A percentile compares a stretch with the other conserved stretches of the same genome.
phyloP scores from a whole-genome alignment of 768 basidiomycete species.

The Suillus brevipes region DNA sequence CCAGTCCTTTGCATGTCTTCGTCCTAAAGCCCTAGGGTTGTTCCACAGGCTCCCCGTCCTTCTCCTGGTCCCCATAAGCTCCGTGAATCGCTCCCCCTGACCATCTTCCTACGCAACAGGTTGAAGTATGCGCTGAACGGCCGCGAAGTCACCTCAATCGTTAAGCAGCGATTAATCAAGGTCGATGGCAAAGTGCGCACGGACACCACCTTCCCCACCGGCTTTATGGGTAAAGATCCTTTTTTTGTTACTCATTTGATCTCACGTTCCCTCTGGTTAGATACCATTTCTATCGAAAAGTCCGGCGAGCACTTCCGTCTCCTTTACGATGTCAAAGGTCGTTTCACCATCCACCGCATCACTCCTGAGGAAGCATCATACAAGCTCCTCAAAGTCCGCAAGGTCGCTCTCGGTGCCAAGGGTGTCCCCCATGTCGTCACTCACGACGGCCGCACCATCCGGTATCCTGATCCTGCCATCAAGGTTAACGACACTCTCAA shows the following conservation, averaged over 20 bases:
- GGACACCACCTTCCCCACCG: slow-evolving; percentile 94
- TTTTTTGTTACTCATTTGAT: neutral
- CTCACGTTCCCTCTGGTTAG: slow-evolving; percentile 39
- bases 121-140: slow-evolving; percentile 98
- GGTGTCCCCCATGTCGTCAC: slow-evolving; percentile 98
- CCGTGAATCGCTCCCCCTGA: slow-evolving; percentile 95
- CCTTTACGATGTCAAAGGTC: slow-evolving; percentile 98
- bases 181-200: slow-evolving; percentile 99
- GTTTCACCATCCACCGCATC: slow-evolving; percentile 99
- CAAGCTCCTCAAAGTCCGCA: slow-evolving; percentile 95
- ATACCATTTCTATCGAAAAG: slow-evolving; percentile 96
- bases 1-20: no score
- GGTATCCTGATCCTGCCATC: slow-evolving; percentile 96
- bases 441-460: slow-evolving; percentile 99
- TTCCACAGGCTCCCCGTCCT: slow-evolving; percentile 82
- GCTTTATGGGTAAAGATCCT: slow-evolving; percentile 84
- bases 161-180: slow-evolving; percentile 96
- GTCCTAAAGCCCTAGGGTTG: neutral
- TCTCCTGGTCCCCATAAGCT: slow-evolving; percentile 99
- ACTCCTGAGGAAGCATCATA: slow-evolving; percentile 94
- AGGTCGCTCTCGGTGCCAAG: slow-evolving; percentile 86
- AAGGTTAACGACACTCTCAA: slow-evolving; percentile 97
- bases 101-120: slow-evolving; percentile 97
- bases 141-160: slow-evolving; percentile 93
- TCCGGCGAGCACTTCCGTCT: slow-evolving; percentile 99